Evolutionary conservation across 2,329 filamentous ascomycete species (phyloP).

Genomic region (Penicillium brevicompactum): DNA sequence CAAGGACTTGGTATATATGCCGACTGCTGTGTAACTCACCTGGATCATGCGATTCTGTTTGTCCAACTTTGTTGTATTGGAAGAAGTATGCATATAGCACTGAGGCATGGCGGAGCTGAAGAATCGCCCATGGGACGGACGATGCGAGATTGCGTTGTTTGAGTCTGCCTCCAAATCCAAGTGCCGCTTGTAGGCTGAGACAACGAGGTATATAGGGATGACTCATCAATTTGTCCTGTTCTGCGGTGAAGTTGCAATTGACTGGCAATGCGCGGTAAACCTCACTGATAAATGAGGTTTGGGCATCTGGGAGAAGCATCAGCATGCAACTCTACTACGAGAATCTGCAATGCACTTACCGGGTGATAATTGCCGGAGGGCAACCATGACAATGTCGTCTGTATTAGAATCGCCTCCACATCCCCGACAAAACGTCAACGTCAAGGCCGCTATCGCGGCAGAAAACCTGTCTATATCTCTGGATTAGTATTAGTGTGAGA

Average conservation of each 20-base stretch:
- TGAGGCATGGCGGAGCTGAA: slow-evolving; percentile 71
- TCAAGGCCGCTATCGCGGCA: slow-evolving; percentile 64
- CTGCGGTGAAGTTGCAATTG: slow-evolving; percentile 79
- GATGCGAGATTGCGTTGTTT: slow-evolving; percentile 65
- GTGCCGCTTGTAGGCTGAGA: slow-evolving; percentile 75
- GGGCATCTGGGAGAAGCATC: slow-evolving; percentile 52
- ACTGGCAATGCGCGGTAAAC: slow-evolving; percentile 70
- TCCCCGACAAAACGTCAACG: slow-evolving; percentile 54
- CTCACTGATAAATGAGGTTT: slow-evolving; percentile 65
- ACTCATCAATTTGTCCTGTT: slow-evolving; percentile 73
- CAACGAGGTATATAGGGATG: slow-evolving; percentile 74
- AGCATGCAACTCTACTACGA: slow-evolving; percentile 31
- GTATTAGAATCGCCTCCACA: slow-evolving; percentile 55
- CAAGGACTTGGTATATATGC: neutral
- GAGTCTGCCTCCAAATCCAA: slow-evolving; percentile 71
- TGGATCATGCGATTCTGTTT: slow-evolving; percentile 56
- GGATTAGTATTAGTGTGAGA: neutral
- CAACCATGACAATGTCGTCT: slow-evolving; percentile 70
- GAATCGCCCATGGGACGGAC: slow-evolving; percentile 72
- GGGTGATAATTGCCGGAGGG: slow-evolving; percentile 55
- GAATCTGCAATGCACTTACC: slow-evolving; percentile 38
- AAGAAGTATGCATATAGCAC: slow-evolving; percentile 66
- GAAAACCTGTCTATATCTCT: slow-evolving; percentile 39
- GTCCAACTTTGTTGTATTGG: slow-evolving; percentile 62
- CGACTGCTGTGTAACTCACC: slow-evolving; percentile 42